These are phyloP conservation scores for Pestalotiopsis sp. DNA, from an alignment of 2,329 filamentous ascomycete genomes.

Conservation along the genomic window DNA sequence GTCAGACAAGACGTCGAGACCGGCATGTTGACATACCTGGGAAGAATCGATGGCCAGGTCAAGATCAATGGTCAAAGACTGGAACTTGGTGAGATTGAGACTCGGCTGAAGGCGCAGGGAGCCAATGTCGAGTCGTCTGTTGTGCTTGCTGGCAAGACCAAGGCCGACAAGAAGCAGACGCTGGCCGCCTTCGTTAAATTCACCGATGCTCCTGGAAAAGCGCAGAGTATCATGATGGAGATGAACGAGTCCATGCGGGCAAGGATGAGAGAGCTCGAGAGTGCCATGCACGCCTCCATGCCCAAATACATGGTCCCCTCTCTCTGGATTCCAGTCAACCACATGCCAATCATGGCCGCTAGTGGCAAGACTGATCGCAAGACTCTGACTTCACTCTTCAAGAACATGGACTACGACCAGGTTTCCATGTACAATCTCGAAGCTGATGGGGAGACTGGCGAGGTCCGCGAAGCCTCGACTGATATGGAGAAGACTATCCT, in stretches of 20 bases:
- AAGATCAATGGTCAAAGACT: slow-evolving; percentile 44
- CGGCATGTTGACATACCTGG: slow-evolving; percentile 32
- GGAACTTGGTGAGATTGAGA: slow-evolving; percentile 43
- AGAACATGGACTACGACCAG: background rate
- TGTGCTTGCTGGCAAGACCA: slow-evolving; percentile 10
- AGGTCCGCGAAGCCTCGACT: slow-evolving; percentile 3
- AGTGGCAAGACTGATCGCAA: slow-evolving; percentile 10
- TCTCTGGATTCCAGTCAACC: slow-evolving; percentile 1
- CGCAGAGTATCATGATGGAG: slow-evolving; percentile 2
- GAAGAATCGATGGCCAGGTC: slow-evolving; percentile 40
- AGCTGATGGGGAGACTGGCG: background rate
- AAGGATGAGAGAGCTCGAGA: background rate
- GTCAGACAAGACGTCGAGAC: slow-evolving; percentile 29
- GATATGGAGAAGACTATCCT: slow-evolving; percentile 10
- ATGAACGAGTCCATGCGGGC: background rate
- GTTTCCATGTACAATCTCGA: slow-evolving; percentile 1
- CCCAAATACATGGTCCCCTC: slow-evolving; percentile 5
- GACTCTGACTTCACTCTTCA: background rate
- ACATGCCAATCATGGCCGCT: background rate
- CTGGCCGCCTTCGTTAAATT: background rate
- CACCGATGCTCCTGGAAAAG: background rate
- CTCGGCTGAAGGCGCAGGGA: background rate
- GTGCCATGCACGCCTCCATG: background rate
- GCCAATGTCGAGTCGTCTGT: slow-evolving; percentile 6
- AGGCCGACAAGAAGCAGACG: slow-evolving; percentile 1